Percentiles rank a stretch among this genome's conserved stretches.
These are phyloP conservation scores for Melanogaster broomeanus DNA, from an alignment of 768 basidiomycete genomes.

Conservation along the genomic window DNA sequence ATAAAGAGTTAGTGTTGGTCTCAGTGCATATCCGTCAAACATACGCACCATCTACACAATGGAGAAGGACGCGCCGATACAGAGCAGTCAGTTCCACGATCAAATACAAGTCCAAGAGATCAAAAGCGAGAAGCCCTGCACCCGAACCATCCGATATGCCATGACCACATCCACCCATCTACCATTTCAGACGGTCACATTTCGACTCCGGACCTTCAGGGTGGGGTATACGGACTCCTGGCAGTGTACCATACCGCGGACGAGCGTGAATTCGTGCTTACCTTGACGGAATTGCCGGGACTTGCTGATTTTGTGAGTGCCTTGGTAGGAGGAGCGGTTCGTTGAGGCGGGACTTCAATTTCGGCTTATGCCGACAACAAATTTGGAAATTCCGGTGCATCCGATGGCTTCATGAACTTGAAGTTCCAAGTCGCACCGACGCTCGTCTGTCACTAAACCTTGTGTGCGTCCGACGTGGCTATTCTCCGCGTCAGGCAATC, in stretches of 20 bases:
- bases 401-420: not conserved
- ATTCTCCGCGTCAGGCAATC: no score
- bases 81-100: slow-evolving; percentile 19
- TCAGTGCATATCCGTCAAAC: not conserved
- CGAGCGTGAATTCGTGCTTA: slow-evolving; percentile 44
- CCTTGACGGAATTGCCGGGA: slow-evolving; percentile 55
- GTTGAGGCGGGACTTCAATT: slow-evolving; percentile 24
- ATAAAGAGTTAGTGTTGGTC: not conserved
- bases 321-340: slow-evolving; percentile 13
- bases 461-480: no score
- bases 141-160: slow-evolving; percentile 39
- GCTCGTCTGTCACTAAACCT: no score
- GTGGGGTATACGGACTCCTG: slow-evolving; percentile 7
- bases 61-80: not conserved
- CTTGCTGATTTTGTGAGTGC: slow-evolving; percentile 23
- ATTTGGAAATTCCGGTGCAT: slow-evolving; percentile 10
- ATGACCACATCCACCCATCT: slow-evolving; percentile 45
- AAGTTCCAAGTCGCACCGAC: not conserved
- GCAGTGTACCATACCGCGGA: slow-evolving; percentile 8
- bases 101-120: slow-evolving; percentile 13
- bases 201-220: slow-evolving; percentile 2
- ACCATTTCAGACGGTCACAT: slow-evolving; percentile 13
- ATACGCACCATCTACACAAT: slow-evolving; percentile 26
- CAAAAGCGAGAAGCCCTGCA: slow-evolving; percentile 5
- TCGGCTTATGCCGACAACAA: slow-evolving; percentile 27